These are phyloP conservation scores for Trypanosoma avium DNA, from an alignment of 208 protist species.

Conservation along the genomic window DNA sequence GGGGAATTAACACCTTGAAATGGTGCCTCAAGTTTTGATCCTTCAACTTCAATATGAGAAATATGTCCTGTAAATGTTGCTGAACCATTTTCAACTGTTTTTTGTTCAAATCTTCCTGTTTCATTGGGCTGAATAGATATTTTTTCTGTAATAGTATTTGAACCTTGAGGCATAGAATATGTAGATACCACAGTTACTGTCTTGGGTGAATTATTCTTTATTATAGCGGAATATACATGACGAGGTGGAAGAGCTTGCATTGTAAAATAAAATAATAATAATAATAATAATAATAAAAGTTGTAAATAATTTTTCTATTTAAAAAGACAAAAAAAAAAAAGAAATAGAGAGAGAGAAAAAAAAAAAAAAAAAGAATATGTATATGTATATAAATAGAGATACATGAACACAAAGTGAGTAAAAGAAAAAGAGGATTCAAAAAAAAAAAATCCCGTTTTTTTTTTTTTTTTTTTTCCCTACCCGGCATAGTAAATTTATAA, in stretches of 20 bases:
- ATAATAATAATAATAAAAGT: slow-evolving; percentile 12
- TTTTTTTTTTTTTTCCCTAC: too few relatives aligned
- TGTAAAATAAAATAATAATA: not conserved
- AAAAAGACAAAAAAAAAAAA: not conserved
- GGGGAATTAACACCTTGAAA: slow-evolving; percentile 25
- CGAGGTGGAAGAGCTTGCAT: slow-evolving; percentile 52
- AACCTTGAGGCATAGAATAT: slow-evolving; percentile 37
- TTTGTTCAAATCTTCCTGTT: slow-evolving; percentile 31
- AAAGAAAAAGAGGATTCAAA: not conserved
- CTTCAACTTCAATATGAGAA: slow-evolving; percentile 35
- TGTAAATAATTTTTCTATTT: not conserved
- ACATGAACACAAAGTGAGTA: not conserved
- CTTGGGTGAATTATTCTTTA: slow-evolving; percentile 43
- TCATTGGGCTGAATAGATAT: slow-evolving; percentile 32
- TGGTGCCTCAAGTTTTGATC: slow-evolving; percentile 26
- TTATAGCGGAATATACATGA: slow-evolving; percentile 66
- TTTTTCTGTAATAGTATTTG: slow-evolving; percentile 1
- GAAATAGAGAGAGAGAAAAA: not conserved
- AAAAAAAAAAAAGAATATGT: not conserved
- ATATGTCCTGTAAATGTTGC: slow-evolving; percentile 39
- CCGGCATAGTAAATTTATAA: not conserved
- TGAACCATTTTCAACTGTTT: slow-evolving; percentile 23
- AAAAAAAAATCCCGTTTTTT: not conserved
- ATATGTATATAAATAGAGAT: not conserved
- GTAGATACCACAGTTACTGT: slow-evolving; percentile 36